Evolutionary conservation across 2,329 filamentous ascomycete genomes (phyloP).

Genomic region (Ophiostoma triangulosporum): DNA sequence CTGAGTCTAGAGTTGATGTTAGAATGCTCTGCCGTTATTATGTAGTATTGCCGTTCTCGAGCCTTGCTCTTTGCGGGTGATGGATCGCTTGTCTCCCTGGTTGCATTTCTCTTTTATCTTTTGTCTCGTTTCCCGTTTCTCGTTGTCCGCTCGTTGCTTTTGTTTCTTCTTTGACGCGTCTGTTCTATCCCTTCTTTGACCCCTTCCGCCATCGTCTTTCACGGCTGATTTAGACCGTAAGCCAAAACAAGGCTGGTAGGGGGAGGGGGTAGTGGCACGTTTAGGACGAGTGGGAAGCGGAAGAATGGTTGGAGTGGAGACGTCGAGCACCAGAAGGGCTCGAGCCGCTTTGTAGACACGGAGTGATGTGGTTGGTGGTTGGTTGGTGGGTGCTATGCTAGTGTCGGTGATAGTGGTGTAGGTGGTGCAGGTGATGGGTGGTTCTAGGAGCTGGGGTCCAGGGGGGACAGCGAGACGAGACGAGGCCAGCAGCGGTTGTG

Average conservation of each 20-base stretch:
- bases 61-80: constrained; percentile 5
- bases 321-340: constrained; percentile 7
- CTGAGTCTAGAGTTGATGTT: constrained; percentile 3
- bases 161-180: neutral
- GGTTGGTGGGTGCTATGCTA: too few relatives aligned
- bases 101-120: neutral
- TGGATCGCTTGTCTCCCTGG: constrained; percentile 3
- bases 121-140: neutral
- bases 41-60: neutral
- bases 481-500: neutral
- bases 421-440: neutral
- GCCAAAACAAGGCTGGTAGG: constrained; percentile 5
- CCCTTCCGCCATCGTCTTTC: neutral
- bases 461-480: neutral
- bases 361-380: too few relatives aligned
- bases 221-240: too few relatives aligned
- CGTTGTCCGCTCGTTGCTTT: neutral
- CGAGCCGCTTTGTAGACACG: constrained; percentile 12
- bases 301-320: constrained; percentile 10
- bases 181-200: neutral
- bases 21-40: neutral
- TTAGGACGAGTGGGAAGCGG: constrained; percentile 7
- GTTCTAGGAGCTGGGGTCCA: neutral
- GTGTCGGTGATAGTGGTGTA: neutral
- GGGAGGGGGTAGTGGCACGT: neutral